Percentiles rank a stretch among this genome's conserved stretches.
Conservation (phyloP, 768 basidiomycete species). For the Collybia sordida region DNA sequence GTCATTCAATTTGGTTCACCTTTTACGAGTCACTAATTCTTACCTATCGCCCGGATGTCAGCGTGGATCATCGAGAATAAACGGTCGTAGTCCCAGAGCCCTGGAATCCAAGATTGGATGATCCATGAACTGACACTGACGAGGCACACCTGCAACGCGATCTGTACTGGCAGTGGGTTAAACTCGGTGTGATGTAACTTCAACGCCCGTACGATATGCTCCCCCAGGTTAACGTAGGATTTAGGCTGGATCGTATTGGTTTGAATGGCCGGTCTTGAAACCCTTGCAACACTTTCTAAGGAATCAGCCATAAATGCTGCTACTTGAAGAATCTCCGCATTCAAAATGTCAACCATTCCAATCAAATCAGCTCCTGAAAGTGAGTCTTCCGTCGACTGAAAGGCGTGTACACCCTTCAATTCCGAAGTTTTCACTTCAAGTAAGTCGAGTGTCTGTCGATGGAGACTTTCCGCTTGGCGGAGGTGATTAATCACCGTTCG, state of each 20-base stretch:
- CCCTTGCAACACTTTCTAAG: slow-evolving; percentile 7
- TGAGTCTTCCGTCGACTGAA: slow-evolving; percentile 13
- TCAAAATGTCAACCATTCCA: slow-evolving; percentile 35
- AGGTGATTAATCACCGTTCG: slow-evolving; percentile 7
- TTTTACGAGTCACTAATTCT: background rate
- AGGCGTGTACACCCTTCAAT: slow-evolving; percentile 14
- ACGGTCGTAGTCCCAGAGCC: background rate
- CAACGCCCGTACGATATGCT: slow-evolving; percentile 9
- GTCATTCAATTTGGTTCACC: background rate
- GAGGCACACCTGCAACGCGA: slow-evolving; percentile 18
- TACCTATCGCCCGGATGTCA: slow-evolving; percentile 11
- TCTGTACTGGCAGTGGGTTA: slow-evolving; percentile 15
- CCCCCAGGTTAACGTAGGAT: slow-evolving; percentile 3
- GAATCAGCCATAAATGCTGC: slow-evolving; percentile 43
- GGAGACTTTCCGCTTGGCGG: slow-evolving; percentile 4
- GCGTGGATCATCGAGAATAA: slow-evolving; percentile 9
- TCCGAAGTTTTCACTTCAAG: slow-evolving; percentile 11
- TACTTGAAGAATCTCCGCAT: slow-evolving; percentile 48
- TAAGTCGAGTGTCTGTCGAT: slow-evolving; percentile 7
- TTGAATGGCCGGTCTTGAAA: background rate
- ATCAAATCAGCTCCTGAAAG: slow-evolving; percentile 20
- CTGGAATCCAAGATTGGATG: slow-evolving; percentile 13
- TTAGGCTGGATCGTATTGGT: background rate
- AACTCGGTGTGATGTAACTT: background rate
- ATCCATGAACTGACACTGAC: slow-evolving; percentile 7